Conservation (phyloP, 2,329 filamentous ascomycete species). For the Colletotrichum abscissum region DNA sequence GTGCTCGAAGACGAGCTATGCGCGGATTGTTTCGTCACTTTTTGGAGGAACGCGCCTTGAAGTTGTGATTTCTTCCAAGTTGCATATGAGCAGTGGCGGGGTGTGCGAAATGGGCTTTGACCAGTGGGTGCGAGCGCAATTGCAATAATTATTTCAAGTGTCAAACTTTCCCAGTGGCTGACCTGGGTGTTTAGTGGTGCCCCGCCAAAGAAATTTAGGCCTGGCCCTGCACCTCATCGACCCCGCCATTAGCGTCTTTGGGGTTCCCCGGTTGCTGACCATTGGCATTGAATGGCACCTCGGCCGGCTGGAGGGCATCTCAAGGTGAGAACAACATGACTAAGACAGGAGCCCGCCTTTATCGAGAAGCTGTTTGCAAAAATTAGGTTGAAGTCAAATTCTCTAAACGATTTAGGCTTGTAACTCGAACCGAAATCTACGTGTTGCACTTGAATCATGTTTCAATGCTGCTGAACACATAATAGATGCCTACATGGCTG, state of each 20-base stretch:
- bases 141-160: conserved; percentile 27
- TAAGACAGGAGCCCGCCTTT: neutral
- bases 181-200: conserved; percentile 18
- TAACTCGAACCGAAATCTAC: neutral
- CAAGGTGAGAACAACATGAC: neutral
- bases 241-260: conserved; percentile 35
- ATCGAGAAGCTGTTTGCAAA: neutral
- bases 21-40: conserved; percentile 12
- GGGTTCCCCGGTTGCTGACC: neutral
- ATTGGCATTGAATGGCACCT: neutral
- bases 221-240: conserved; percentile 26
- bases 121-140: conserved; percentile 30
- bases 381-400: neutral
- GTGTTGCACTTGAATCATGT: no score
- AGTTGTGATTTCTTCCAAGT: neutral
- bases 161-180: conserved; percentile 23
- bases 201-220: conserved; percentile 32
- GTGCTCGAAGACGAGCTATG: conserved; percentile 23
- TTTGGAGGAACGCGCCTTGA: neutral
- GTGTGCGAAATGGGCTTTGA: conserved; percentile 10
- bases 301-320: no score
- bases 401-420: neutral
- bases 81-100: conserved; percentile 16
- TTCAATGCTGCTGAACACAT: no score
- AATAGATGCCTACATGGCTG: neutral